Percentiles rank a stretch among this genome's conserved stretches.
Conservation (phyloP, 345 rosid species). For the Ricinus communis region DNA sequence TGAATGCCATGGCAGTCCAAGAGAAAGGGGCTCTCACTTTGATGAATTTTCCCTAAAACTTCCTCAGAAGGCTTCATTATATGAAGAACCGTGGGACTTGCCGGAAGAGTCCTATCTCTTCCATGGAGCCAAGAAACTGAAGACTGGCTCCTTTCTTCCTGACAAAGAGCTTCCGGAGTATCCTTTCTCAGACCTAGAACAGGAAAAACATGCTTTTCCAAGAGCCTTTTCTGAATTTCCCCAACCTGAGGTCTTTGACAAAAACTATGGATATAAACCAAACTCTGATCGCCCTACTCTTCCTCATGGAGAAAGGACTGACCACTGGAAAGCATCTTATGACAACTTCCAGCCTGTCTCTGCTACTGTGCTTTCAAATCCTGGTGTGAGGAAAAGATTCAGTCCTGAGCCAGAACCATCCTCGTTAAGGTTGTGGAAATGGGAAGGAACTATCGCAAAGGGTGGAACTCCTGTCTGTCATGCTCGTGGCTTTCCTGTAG, state of each 20-base stretch:
- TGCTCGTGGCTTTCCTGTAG: constrained; percentile 94
- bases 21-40: constrained; percentile 45
- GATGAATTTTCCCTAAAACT: constrained; percentile 47
- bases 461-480: constrained; percentile 90
- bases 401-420: constrained; percentile 53
- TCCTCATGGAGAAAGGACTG: constrained; percentile 47
- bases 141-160: constrained; percentile 55
- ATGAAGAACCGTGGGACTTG: constrained; percentile 75
- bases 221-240: constrained; percentile 52
- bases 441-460: constrained; percentile 97
- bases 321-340: constrained; percentile 45
- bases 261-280: constrained; percentile 52
- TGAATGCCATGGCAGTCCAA: constrained; percentile 58
- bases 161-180: constrained; percentile 72
- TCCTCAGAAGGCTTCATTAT: constrained; percentile 41
- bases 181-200: constrained; percentile 55
- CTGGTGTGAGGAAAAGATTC: constrained; percentile 56
- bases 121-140: constrained; percentile 66
- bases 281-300: constrained; percentile 38
- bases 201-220: constrained; percentile 46
- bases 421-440: constrained; percentile 82
- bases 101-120: constrained; percentile 60
- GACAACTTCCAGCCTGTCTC: constrained; percentile 50
- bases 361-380: constrained; percentile 39
- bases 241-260: constrained; percentile 48